phyloP scores from a whole-genome alignment of 306 rosid species.

The Malus asiatica region DNA sequence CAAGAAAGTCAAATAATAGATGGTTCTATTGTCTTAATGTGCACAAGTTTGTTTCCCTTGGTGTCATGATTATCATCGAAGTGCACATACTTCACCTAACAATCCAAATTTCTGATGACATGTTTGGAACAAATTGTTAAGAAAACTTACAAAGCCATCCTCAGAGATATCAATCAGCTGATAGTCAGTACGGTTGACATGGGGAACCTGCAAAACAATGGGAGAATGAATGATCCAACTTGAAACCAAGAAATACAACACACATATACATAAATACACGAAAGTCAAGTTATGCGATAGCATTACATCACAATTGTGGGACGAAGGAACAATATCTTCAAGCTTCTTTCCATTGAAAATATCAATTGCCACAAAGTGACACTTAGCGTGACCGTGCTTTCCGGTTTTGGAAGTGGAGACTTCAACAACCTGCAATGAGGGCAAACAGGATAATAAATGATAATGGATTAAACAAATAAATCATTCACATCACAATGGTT shows the following conservation, averaged over 20 bases:
- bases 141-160: slow-evolving; percentile 64
- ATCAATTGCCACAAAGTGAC: slow-evolving; percentile 72
- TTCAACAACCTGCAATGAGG: slow-evolving; percentile 36
- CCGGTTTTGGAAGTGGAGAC: slow-evolving; percentile 75
- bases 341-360: slow-evolving; percentile 68
- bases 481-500: background rate
- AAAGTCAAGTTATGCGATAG: background rate
- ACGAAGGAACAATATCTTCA: slow-evolving; percentile 69
- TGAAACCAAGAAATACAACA: background rate
- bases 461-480: background rate
- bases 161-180: slow-evolving; percentile 73
- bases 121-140: background rate
- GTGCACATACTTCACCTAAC: background rate
- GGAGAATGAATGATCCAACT: background rate
- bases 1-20: background rate
- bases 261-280: background rate
- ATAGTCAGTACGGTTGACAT: slow-evolving; percentile 61
- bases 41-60: background rate
- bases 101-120: background rate
- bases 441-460: background rate
- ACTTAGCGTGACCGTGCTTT: slow-evolving; percentile 72
- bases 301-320: slow-evolving; percentile 69
- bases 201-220: slow-evolving; percentile 47
- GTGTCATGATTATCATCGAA: background rate
- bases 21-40: background rate